Base-by-base conservation (phyloP, 2,329 filamentous ascomycete genomes). In the Xylogone sp. region DNA sequence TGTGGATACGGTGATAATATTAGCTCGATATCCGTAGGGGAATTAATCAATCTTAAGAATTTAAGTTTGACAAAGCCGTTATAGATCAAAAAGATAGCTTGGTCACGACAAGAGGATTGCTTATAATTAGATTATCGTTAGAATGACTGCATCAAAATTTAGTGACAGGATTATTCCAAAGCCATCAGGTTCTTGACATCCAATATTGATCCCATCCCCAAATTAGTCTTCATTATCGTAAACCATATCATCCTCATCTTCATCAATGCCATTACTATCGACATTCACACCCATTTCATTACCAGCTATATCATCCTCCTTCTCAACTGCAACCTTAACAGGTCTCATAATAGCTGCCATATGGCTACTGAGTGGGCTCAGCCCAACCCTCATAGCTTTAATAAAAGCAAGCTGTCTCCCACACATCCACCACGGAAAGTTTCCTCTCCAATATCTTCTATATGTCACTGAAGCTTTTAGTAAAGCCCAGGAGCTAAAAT, bases 401-500 rank as follows among this genome's bases (percentile, higher is more conserved):
- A 68, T 42, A 13, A 48, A 45, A 6, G 56, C 58, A 1, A 66
- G 45, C 31, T 68, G 62, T 13, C 49, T 58, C 3, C 64, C 65
- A 7, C 59, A 60, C 58, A 68, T 59, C 45, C 51, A 55, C 65
- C 65, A 68, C 2, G 56, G 47, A 5, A 66, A 52, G 1, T 20
- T 53, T 2, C 46, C 48, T 7, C 21, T 22, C 4, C 8, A 16
- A 18, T 16, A 39, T 7, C 43, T 21, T 0, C 31, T 24, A 45
- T 57, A 63, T 3, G 22, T 51, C 2, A 51, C 55, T 1, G 74
- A 77, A 1, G 76, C 76, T 44, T 70, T 73, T 5, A 79, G 58
- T 0, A 69, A 53, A 1, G 73, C 68, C 77, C 77, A 80, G 34
- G 34, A 13, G 4, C 34, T 16, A 39, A 39, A 39, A 7, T 39